A percentile compares a stretch with the other conserved stretches of the same genome.
Conservation (phyloP, 2,329 filamentous ascomycete genomes). For the Colletotrichum godetiae region DNA sequence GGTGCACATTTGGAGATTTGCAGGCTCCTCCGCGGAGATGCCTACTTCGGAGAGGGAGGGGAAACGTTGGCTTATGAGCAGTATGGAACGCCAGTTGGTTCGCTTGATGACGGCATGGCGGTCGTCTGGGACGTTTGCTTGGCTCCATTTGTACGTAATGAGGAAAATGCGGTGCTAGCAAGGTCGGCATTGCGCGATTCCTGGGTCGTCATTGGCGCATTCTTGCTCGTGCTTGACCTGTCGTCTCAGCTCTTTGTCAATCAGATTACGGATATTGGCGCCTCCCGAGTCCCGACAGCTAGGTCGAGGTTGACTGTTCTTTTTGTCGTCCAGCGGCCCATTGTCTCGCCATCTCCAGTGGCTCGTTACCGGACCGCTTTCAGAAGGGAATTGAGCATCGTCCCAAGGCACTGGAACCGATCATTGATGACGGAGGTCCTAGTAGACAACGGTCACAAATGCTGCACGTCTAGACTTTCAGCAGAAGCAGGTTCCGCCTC, state of each 20-base stretch:
- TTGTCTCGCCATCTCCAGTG: slow-evolving; percentile 9
- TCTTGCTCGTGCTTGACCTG: not conserved
- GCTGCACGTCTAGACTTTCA: slow-evolving; percentile 27
- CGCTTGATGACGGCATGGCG: slow-evolving; percentile 33
- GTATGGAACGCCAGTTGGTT: slow-evolving; percentile 15
- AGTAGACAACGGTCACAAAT: slow-evolving; percentile 10
- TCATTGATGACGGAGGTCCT: not conserved
- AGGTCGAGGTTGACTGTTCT: not conserved
- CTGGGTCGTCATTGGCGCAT: slow-evolving; percentile 20
- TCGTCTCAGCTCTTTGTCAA: slow-evolving; percentile 27
- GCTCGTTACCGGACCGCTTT: not conserved
- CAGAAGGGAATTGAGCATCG: not conserved
- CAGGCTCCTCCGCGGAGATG: slow-evolving; percentile 23
- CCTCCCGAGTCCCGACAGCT: not conserved
- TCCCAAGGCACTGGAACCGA: slow-evolving; percentile 19
- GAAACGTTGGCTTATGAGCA: slow-evolving; percentile 27
- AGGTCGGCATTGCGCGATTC: slow-evolving; percentile 26
- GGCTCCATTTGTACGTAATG: slow-evolving; percentile 37
- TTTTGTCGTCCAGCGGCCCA: slow-evolving; percentile 1
- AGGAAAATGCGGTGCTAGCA: slow-evolving; percentile 31
- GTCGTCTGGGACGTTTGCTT: slow-evolving; percentile 4
- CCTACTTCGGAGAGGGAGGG: slow-evolving; percentile 8
- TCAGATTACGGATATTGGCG: slow-evolving; percentile 6
- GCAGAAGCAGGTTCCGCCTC: slow-evolving; percentile 27
- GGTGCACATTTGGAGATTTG: not conserved